phyloP scores from a whole-genome alignment of 2,329 filamentous ascomycete species.

The Pestalotiopsis sp. region DNA sequence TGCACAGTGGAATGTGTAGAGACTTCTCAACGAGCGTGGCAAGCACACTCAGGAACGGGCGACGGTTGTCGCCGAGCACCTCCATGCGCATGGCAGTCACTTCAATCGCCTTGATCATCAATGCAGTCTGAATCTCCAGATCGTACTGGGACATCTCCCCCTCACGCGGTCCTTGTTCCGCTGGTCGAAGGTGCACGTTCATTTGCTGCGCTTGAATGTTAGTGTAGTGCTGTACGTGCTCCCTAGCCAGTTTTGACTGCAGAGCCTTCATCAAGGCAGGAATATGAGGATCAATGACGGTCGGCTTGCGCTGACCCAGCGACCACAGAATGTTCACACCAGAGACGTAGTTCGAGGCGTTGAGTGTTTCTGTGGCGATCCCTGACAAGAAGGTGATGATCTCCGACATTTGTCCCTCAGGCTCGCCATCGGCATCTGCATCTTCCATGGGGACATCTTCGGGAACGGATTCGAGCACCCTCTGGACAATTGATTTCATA shows the following conservation, averaged over 20 bases:
- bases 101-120: conserved; percentile 95
- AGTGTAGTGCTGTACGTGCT: conserved; percentile 81
- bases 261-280: conserved; percentile 87
- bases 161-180: conserved; percentile 54
- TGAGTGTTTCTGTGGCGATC: conserved; percentile 86
- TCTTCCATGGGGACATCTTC: conserved; percentile 73
- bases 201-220: conserved; percentile 53
- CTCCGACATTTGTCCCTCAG: conserved; percentile 80
- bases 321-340: conserved; percentile 95
- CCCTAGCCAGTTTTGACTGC: conserved; percentile 86
- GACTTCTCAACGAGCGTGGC: conserved; percentile 96
- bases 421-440: conserved; percentile 80
- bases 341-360: conserved; percentile 77
- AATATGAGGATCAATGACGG: conserved; percentile 88
- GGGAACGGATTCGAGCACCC: conserved; percentile 86
- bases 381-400: conserved; percentile 82
- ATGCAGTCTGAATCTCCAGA: conserved; percentile 80
- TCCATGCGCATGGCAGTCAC: conserved; percentile 92
- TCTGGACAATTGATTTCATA: conserved; percentile 73
- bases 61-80: conserved; percentile 82
- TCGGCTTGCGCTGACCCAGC: conserved; percentile 78
- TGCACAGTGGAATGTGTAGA: conserved; percentile 79
- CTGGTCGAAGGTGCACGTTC: conserved; percentile 41
- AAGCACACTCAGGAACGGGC: conserved; percentile 92
- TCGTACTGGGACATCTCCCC: conserved; percentile 72